Conservation (phyloP, 208 protist species). For the Acanthamoeba triangularis region DNA sequence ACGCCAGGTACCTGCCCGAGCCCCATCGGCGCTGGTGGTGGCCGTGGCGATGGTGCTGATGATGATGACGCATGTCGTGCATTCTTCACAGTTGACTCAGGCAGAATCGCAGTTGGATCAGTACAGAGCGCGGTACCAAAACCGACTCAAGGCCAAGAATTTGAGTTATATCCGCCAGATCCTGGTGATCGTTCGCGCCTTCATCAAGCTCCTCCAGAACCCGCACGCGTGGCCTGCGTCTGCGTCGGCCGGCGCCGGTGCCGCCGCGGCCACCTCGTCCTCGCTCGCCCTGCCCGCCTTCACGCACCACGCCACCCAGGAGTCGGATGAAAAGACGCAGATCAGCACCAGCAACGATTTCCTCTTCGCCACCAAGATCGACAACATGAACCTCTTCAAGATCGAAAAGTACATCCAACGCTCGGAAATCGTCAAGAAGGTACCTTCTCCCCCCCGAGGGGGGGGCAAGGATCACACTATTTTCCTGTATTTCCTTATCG, state of each 20-base stretch:
- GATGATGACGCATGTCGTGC: neutral
- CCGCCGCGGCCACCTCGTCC: neutral
- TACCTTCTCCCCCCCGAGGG: neutral
- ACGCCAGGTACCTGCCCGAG: constrained; percentile 74
- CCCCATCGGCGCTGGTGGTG: too few relatives aligned
- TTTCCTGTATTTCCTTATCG: neutral
- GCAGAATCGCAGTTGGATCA: constrained; percentile 84
- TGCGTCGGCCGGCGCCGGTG: neutral
- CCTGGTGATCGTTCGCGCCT: constrained; percentile 86
- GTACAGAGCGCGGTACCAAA: constrained; percentile 93
- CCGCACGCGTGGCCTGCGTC: neutral
- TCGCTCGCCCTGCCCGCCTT: neutral
- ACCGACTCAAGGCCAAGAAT: constrained; percentile 93
- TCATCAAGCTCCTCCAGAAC: constrained; percentile 76
- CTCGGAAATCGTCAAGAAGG: constrained; percentile 85
- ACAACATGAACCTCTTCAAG: constrained; percentile 88
- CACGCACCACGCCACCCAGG: constrained; percentile 13
- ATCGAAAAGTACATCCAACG: constrained; percentile 84
- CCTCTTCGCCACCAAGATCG: constrained; percentile 79
- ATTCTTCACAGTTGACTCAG: constrained; percentile 80
- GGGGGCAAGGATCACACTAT: too few relatives aligned
- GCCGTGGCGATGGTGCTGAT: too few relatives aligned
- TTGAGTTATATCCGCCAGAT: constrained; percentile 94
- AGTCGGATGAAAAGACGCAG: constrained; percentile 18
- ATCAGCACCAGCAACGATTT: constrained; percentile 86